These are phyloP conservation scores for Pseudoscleropodium purum DNA, from an alignment of 225 moss, liverwort and hornwort species.

Conservation along the genomic window DNA sequence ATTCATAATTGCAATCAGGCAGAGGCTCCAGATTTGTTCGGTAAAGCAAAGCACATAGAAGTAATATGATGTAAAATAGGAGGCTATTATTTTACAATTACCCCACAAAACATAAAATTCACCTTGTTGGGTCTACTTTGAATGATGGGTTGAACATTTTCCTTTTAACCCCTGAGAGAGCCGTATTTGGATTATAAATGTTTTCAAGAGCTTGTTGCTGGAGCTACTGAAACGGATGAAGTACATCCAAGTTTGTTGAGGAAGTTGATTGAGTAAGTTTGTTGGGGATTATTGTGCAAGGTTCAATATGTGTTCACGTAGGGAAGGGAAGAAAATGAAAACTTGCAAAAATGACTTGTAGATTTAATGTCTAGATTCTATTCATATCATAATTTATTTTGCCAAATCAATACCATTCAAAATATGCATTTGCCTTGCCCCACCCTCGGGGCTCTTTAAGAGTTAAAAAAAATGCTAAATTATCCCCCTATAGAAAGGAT, in stretches of 20 bases:
- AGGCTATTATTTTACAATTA: no score
- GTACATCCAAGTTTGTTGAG: neutral
- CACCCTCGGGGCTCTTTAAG: rapidly evolving
- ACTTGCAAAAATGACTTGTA: no score
- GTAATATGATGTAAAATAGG: no score
- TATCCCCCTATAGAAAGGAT: neutral
- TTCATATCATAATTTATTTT: neutral
- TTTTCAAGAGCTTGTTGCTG: neutral
- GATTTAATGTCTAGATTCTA: neutral
- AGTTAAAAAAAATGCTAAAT: neutral
- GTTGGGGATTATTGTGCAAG: neutral
- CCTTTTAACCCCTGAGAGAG: neutral
- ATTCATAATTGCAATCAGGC: no score
- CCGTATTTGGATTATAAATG: no score
- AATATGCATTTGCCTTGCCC: rapidly evolving
- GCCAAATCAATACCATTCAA: neutral
- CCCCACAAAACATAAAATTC: no score
- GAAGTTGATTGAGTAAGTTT: no score
- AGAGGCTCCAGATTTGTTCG: no score
- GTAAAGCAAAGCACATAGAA: no score
- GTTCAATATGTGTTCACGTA: neutral
- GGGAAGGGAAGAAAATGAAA: neutral
- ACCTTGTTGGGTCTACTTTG: no score
- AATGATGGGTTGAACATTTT: no score
- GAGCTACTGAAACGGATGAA: rapidly evolving